A percentile compares a stretch with the other conserved stretches of the same genome.
Conservation (phyloP, 1,284 basidiomycete genomes). For the Fomitopsis pinicola region DNA sequence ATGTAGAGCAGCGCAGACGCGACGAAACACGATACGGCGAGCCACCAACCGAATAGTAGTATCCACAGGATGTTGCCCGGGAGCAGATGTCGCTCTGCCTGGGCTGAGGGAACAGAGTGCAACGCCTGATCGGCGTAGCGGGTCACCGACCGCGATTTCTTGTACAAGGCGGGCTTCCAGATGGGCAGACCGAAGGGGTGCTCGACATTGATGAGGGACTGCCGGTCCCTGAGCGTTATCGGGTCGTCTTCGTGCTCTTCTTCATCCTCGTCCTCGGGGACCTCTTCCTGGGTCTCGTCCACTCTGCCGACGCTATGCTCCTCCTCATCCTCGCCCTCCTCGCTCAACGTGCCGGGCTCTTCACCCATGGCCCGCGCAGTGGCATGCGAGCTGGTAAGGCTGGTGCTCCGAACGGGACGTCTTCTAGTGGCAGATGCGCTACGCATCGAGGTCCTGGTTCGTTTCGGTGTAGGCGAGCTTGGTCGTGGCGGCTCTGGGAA, state of each 20-base stretch:
- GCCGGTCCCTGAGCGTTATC: conserved; percentile 93
- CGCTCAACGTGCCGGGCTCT: conserved; percentile 39
- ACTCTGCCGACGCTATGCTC: conserved; percentile 15
- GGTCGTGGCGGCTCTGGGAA: conserved; percentile 39
- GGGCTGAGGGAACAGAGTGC: conserved; percentile 88
- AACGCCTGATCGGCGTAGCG: conserved; percentile 94
- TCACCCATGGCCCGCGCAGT: conserved; percentile 41
- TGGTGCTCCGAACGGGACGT: conserved; percentile 50
- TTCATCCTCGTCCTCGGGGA: conserved; percentile 26
- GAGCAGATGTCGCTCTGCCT: conserved; percentile 85
- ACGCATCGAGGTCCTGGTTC: conserved; percentile 37
- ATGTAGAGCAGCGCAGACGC: conserved; percentile 70
- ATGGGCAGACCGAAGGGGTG: conserved; percentile 99
- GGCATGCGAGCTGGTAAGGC: conserved; percentile 51
- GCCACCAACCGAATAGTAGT: conserved; percentile 88
- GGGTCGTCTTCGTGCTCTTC: conserved; percentile 70
- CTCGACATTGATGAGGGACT: conserved; percentile 98
- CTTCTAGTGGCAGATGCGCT: conserved; percentile 46
- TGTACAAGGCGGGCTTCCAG: conserved; percentile 99
- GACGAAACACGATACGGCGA: conserved; percentile 69
- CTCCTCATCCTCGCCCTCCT: conserved; percentile 35
- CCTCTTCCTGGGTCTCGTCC: not conserved
- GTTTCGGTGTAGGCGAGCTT: conserved; percentile 36
- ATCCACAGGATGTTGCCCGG: conserved; percentile 95
- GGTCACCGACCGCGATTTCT: conserved; percentile 95